A percentile compares a stretch with the other conserved stretches of the same genome.
phyloP scores from a whole-genome alignment of 345 rosid genomes.

The Carallia brachiata region DNA sequence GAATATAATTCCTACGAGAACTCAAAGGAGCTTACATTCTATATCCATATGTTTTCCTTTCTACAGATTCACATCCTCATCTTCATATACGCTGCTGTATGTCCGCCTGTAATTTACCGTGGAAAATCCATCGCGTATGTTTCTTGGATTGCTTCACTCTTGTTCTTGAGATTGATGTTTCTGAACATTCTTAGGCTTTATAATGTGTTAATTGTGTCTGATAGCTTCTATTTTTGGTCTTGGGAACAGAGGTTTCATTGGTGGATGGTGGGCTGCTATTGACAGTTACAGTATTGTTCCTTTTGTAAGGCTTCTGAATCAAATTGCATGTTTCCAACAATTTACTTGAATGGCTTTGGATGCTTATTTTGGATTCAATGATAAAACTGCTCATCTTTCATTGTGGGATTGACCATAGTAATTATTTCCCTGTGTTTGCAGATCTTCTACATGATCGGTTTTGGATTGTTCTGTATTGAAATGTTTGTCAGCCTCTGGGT shows the following conservation, averaged over 20 bases:
- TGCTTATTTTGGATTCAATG: neutral
- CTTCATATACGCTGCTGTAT: conserved; percentile 34
- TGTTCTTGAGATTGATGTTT: neutral
- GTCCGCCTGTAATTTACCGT: conserved; percentile 32
- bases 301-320: conserved; percentile 17
- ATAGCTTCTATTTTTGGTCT: conserved; percentile 2
- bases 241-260: conserved; percentile 28
- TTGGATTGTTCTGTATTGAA: conserved; percentile 29
- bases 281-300: conserved; percentile 19
- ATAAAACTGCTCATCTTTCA: neutral
- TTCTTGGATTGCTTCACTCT: neutral
- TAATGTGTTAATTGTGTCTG: neutral
- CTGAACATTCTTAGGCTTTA: neutral
- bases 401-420: neutral
- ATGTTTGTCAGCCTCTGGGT: conserved; percentile 31
- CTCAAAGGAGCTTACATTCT: neutral
- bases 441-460: conserved; percentile 34
- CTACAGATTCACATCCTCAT: conserved; percentile 31
- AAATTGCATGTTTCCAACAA: neutral
- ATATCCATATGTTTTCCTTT: neutral
- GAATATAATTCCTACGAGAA: neutral
- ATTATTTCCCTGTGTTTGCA: conserved; percentile 1
- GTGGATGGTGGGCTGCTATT: conserved; percentile 12
- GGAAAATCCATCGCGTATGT: conserved; percentile 38
- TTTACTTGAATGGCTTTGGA: neutral